Evolutionary conservation across 805 yeast genomes (phyloP), one percentile per base, ranked within the genome.

Genomic region (fission yeast (Schizosaccharomyces pombe)): DNA sequence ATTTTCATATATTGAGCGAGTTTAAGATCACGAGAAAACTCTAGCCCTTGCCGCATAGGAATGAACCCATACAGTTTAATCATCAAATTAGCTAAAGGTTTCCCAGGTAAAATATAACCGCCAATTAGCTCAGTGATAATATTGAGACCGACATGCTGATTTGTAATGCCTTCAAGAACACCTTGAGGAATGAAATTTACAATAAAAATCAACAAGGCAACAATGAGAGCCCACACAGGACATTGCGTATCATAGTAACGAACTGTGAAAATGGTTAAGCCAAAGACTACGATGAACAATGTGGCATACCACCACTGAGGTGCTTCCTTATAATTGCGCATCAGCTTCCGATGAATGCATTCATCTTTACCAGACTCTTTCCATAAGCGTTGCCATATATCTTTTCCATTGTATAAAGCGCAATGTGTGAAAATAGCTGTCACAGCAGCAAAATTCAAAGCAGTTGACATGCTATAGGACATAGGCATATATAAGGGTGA

Each of bases 401-500:
- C 54, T 30, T 54, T 55, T 5, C 58, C 54, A 47, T 56, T 54
- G 30, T 30, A 39, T 3, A 56, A 24, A 14, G 34, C 43, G 11
- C 55, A 52, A 9, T 37, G 54, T 14, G 47, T 22, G 1, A 49
- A 39, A 4, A 47, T 52, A 49, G 55, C 55, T 3, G 55, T 32
- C 16, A 55, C 16, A 6, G 54, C 49, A 11, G 77, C 68, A n/a
- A 81, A 62, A 31, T 77, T 72, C 61, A 74, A 76, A 19, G 60
- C 60, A 60, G 79, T 78, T 5, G 78, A 69, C 12, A 80, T 62
- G 28, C 77, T 72, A 62, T 73, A 76, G 1, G 82, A 73, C 26
- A 79, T 72, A 6, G 82, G 69, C 56, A 78, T 68, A 62, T 72
- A 80, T 47, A 80, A 69, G 4, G 85, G 84, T 1, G 85, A 79